Evolutionary conservation across 1,284 basidiomycete genomes (phyloP).

Genomic region (Coniophora puteana): DNA sequence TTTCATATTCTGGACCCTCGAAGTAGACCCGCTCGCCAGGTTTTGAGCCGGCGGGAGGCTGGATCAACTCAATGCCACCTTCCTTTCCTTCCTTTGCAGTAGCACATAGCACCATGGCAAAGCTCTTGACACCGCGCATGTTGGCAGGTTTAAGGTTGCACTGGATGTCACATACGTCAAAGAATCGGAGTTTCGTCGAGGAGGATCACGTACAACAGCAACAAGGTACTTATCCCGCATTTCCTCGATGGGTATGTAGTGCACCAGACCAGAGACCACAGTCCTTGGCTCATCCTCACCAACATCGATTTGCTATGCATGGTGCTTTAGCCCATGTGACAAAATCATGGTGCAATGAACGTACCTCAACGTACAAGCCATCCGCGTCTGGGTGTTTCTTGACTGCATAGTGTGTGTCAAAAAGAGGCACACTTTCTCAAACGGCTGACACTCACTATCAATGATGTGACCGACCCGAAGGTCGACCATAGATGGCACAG

Average conservation of each 20-base stretch:
- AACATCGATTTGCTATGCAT: slow-evolving; percentile 82
- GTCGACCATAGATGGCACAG: slow-evolving; percentile 92
- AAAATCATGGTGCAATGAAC: slow-evolving; percentile 7
- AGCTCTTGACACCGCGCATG: slow-evolving; percentile 96
- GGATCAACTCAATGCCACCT: slow-evolving; percentile 86
- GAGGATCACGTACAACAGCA: slow-evolving; percentile 62
- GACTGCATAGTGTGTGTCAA: slow-evolving; percentile 44
- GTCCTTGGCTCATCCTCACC: slow-evolving; percentile 92
- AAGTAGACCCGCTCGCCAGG: slow-evolving; percentile 94
- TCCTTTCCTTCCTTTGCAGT: slow-evolving; percentile 87
- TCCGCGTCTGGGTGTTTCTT: slow-evolving; percentile 94
- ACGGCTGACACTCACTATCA: slow-evolving; percentile 58
- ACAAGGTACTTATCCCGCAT: slow-evolving; percentile 87
- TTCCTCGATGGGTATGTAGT: slow-evolving; percentile 92
- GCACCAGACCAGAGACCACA: slow-evolving; percentile 91
- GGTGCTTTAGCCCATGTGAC: not conserved
- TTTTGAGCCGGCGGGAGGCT: slow-evolving; percentile 81
- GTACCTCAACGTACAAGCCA: slow-evolving; percentile 84
- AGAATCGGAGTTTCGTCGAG: not conserved
- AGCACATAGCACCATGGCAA: slow-evolving; percentile 95
- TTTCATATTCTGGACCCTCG: slow-evolving; percentile 81
- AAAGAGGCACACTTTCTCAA: slow-evolving; percentile 2
- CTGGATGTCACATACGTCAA: slow-evolving; percentile 30
- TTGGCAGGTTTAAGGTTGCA: slow-evolving; percentile 94
- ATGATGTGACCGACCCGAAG: slow-evolving; percentile 88